Conservation (phyloP, 768 basidiomycete species). For the Hebeloma cylindrosporum region DNA sequence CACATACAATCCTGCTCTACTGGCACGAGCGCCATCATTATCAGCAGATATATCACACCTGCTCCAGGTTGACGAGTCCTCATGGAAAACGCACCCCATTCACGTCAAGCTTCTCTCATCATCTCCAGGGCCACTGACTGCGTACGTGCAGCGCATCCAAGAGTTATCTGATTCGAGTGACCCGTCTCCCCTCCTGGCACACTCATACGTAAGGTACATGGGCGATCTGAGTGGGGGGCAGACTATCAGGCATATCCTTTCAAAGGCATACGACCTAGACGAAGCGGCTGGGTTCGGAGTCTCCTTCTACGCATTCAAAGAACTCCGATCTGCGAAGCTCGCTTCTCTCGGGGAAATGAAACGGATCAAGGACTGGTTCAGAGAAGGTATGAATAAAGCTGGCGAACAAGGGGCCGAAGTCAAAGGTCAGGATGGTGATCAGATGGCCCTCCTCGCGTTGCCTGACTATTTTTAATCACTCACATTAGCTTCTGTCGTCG, state of each 20-base stretch:
- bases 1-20: constrained; percentile 69
- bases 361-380: constrained; percentile 74
- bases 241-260: constrained; percentile 58
- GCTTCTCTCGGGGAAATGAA: constrained; percentile 62
- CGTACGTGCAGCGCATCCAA: constrained; percentile 55
- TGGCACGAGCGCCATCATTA: constrained; percentile 60
- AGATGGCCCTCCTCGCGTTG: neutral
- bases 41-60: constrained; percentile 69
- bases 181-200: constrained; percentile 62
- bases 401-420: constrained; percentile 39
- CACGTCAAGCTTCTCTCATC: constrained; percentile 44
- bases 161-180: constrained; percentile 44
- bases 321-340: constrained; percentile 44
- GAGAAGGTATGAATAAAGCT: constrained; percentile 52
- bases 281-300: constrained; percentile 51
- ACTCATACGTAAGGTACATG: constrained; percentile 81
- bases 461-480: neutral
- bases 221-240: constrained; percentile 83
- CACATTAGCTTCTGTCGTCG: constrained; percentile 40
- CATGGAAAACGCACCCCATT: constrained; percentile 59
- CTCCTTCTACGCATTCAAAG: constrained; percentile 69
- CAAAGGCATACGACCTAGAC: constrained; percentile 65
- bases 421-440: constrained; percentile 38
- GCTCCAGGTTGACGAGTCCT: constrained; percentile 46
- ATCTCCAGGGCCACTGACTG: constrained; percentile 46